Conservation (phyloP, 176 grass and related monocot genomes). For the Thalia dealbata region DNA sequence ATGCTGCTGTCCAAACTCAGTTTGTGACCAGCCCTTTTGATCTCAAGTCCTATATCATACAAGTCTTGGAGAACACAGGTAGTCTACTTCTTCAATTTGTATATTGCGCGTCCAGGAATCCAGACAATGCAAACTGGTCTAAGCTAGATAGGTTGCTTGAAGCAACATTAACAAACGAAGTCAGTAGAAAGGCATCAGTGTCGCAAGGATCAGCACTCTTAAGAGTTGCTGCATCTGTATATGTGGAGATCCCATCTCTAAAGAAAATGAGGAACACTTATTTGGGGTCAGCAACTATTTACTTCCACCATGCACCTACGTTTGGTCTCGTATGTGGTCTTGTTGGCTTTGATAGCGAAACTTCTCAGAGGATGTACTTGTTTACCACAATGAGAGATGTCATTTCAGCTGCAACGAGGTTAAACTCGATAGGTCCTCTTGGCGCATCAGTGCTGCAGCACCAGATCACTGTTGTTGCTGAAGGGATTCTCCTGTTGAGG, state of each 20-base stretch:
- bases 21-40: constrained; percentile 42
- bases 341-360: constrained; percentile 47
- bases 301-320: constrained; percentile 55
- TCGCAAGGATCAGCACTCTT: constrained; percentile 70
- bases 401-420: constrained; percentile 63
- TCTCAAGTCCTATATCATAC: constrained; percentile 48
- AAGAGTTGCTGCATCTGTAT: constrained; percentile 54
- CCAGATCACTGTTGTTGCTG: constrained; percentile 49
- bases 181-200: constrained; percentile 52
- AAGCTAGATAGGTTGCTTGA: constrained; percentile 61
- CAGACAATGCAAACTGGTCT: constrained; percentile 29
- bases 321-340: constrained; percentile 67
- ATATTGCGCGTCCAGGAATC: constrained; percentile 38
- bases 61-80: constrained; percentile 58
- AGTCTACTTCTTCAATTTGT: constrained; percentile 70
- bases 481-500: constrained; percentile 43
- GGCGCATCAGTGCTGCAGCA: constrained; percentile 75
- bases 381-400: constrained; percentile 81
- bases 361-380: constrained; percentile 49
- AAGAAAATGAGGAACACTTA: constrained; percentile 40
- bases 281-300: constrained; percentile 38
- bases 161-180: constrained; percentile 73
- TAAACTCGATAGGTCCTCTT: constrained; percentile 75
- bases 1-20: constrained; percentile 56
- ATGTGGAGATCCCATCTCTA: constrained; percentile 39